Base-by-base conservation (phyloP, 73 alveolate genomes). In the Blepharisma japonicum region DNA sequence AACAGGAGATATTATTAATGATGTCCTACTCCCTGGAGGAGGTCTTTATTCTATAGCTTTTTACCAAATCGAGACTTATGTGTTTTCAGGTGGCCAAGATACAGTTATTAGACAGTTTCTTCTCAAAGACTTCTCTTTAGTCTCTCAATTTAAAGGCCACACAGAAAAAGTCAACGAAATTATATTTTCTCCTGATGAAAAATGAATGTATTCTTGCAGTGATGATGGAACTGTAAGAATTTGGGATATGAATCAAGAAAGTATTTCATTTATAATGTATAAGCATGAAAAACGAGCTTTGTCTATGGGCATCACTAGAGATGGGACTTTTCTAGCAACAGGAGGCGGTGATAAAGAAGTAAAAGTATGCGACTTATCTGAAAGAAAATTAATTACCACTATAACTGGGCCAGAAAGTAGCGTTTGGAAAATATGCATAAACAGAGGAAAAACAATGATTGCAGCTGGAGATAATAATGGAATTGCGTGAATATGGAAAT, bases 261-360 rank as follows among this genome's bases (percentile, higher is more conserved):
- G 42, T 7, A 8, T 6, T 14, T 56, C 72, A 56, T 7, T 8
- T 7, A 56, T 56, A 7, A 6, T 56, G 6, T 56, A 56, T 56
- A 9, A 8, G 6, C 72, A 56, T 56, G 72, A 56, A 8, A 56
- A 56, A 38, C 47, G 45, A 7, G 72, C 18, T 56, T 20, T 56
- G 6, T 9, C 45, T 21, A 8, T 56, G 7, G 72, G 18, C 45
- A 8, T 8, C 7, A 56, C 45, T 56, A 56, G 72, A 9, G 72
- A 56, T 21, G 20, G 46, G 6, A 14, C 72, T 14, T 14, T 56
- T 56, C 45, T 56, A 56, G 72, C 18, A 7, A 7, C 72, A 9
- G 72, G 72, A 56, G 72, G 72, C 7, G 72, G 45, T 9, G 72
- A 56, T 38, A 56, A 56, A 38, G 18, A 56, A 56, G 46, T 56